These are phyloP conservation scores for Heterotrichella gracilis DNA, from an alignment of 352 stramenopile genomes.

Conservation along the genomic window DNA sequence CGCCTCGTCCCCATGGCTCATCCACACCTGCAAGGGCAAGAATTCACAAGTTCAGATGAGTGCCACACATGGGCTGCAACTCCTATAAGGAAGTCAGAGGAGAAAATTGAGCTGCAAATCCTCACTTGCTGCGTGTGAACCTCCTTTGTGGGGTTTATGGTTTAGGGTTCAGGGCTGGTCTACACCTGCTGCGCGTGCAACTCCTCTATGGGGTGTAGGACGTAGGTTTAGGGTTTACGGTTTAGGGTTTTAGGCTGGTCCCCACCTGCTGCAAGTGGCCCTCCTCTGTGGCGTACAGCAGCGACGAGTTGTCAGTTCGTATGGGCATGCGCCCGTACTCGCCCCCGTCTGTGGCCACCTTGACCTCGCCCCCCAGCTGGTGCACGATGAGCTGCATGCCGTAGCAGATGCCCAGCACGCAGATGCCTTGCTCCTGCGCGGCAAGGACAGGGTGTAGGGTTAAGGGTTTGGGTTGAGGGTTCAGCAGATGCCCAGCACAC, in stretches of 20 bases:
- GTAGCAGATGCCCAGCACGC: slow-evolving; percentile 89
- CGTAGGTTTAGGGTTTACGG: background rate
- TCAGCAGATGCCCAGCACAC: too few species aligned
- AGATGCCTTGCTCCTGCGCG: too few species aligned
- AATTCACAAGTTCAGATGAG: too few species aligned
- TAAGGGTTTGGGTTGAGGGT: too few species aligned
- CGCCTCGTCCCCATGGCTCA: slow-evolving; percentile 96
- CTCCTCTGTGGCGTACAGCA: background rate
- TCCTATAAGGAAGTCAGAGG: slow-evolving; percentile 5
- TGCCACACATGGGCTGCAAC: background rate
- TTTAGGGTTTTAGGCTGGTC: background rate
- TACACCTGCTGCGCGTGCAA: slow-evolving; percentile 14
- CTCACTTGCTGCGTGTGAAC: background rate
- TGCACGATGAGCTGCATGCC: slow-evolving; percentile 65
- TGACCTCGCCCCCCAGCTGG: slow-evolving; percentile 67
- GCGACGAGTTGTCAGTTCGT: background rate
- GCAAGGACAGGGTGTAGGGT: too few species aligned
- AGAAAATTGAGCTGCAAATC: too few species aligned
- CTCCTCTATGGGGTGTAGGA: background rate
- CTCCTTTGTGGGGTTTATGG: background rate
- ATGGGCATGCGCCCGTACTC: background rate
- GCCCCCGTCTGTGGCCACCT: slow-evolving; percentile 17
- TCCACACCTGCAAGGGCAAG: slow-evolving; percentile 97
- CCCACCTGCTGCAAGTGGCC: background rate
- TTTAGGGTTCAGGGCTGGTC: background rate